Evolutionary conservation across 2,329 filamentous ascomycete genomes (phyloP).

Genomic region (Trichoderma atrobrunneum): DNA sequence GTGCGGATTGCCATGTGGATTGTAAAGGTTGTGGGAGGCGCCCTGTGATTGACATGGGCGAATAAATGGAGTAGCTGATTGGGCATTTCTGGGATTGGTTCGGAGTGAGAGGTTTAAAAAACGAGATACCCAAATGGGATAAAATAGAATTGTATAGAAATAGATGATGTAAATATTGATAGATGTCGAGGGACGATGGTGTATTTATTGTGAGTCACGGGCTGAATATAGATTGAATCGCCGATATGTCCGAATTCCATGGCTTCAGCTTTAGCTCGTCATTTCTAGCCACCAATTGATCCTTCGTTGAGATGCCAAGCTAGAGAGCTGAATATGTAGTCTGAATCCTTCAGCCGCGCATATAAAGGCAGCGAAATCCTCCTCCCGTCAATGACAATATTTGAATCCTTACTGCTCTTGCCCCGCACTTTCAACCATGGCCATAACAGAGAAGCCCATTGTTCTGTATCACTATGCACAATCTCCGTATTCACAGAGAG

Average conservation of each 20-base stretch:
- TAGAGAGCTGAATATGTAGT: not conserved
- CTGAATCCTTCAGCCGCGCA: not conserved
- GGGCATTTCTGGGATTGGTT: not conserved
- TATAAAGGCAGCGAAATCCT: not conserved
- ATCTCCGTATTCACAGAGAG: constrained; percentile 20
- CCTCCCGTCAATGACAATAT: not conserved
- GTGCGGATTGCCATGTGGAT: constrained; percentile 94
- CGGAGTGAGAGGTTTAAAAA: not conserved
- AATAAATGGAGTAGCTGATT: not conserved
- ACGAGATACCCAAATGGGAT: constrained; percentile 4
- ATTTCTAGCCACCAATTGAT: too few species aligned
- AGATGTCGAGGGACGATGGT: not conserved
- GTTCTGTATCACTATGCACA: constrained; percentile 10
- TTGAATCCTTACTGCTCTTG: not conserved
- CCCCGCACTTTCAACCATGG: not conserved
- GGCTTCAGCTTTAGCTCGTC: not conserved
- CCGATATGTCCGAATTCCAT: not conserved
- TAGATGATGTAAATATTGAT: not conserved
- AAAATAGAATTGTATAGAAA: constrained; percentile 3
- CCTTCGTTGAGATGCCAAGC: not conserved
- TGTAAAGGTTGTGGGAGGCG: constrained; percentile 79
- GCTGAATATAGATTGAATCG: not conserved
- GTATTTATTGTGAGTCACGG: not conserved
- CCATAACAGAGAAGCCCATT: not conserved
- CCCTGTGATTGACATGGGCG: constrained; percentile 55